These are phyloP conservation scores for Comarum palustre DNA, from an alignment of 306 rosid genomes.

Conservation along the genomic window DNA sequence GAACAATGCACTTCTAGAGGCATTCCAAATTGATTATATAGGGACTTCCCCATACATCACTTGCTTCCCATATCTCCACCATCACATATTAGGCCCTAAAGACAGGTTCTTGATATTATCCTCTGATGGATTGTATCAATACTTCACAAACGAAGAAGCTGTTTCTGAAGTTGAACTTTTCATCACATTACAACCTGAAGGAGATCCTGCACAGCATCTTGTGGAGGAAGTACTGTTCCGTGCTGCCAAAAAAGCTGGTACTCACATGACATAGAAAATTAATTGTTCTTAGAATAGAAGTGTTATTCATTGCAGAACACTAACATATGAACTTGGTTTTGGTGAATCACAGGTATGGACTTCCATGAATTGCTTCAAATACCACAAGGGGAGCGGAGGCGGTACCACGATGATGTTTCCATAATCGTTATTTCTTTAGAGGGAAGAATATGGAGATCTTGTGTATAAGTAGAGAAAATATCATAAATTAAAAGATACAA, in stretches of 20 bases:
- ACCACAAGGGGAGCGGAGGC: constrained; percentile 93
- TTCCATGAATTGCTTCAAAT: constrained; percentile 91
- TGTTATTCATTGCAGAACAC: constrained; percentile 15
- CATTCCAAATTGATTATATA: constrained; percentile 83
- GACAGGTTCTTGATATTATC: constrained; percentile 87
- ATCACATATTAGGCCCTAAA: constrained; percentile 82
- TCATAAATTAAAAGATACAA: constrained; percentile 18
- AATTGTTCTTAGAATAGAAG: not conserved
- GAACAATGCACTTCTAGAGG: constrained; percentile 89
- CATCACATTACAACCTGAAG: constrained; percentile 90
- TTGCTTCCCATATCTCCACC: constrained; percentile 76
- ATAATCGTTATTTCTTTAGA: constrained; percentile 95
- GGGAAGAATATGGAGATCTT: constrained; percentile 98
- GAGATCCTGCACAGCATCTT: constrained; percentile 96
- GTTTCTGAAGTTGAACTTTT: constrained; percentile 93
- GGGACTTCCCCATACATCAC: constrained; percentile 84
- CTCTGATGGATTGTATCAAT: constrained; percentile 93
- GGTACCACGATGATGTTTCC: constrained; percentile 94
- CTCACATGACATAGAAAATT: not conserved
- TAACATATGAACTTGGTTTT: constrained; percentile 13
- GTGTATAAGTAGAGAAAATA: constrained; percentile 58
- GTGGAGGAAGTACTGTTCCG: constrained; percentile 90
- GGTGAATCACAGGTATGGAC: constrained; percentile 67
- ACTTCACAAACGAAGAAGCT: constrained; percentile 91
- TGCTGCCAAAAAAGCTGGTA: constrained; percentile 95